Percentiles rank a stretch among this genome's conserved stretches.
Conservation (phyloP, 2,329 filamentous ascomycete genomes). For the Myrmaecium sp. region DNA sequence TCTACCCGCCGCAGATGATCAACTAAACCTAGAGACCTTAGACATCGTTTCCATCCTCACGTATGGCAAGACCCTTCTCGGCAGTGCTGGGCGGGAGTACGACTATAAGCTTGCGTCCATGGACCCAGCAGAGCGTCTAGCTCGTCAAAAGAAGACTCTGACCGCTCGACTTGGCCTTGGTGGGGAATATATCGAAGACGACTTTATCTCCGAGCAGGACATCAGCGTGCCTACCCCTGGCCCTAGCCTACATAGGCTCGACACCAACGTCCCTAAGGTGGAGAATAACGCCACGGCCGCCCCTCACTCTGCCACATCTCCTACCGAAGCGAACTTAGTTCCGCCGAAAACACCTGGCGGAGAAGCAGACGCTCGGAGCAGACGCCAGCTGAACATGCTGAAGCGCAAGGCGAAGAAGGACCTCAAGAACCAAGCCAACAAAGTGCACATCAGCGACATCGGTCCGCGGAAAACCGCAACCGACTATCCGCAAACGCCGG, state of each 20-base stretch:
- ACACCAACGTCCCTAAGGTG: slow-evolving; percentile 29
- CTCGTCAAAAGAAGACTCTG: slow-evolving; percentile 80
- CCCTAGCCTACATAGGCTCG: slow-evolving; percentile 29
- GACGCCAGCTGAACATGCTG: slow-evolving; percentile 81
- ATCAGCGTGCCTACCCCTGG: slow-evolving; percentile 16
- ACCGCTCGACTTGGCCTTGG: slow-evolving; percentile 65
- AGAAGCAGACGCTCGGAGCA: slow-evolving; percentile 49
- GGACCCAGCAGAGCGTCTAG: slow-evolving; percentile 63
- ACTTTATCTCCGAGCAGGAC: slow-evolving; percentile 55
- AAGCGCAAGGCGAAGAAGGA: slow-evolving; percentile 89
- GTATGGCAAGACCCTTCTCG: slow-evolving; percentile 67
- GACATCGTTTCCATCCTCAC: slow-evolving; percentile 67
- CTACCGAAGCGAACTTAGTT: slow-evolving; percentile 28
- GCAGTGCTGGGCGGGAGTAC: slow-evolving; percentile 63
- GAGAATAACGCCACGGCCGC: slow-evolving; percentile 26
- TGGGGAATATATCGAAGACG: slow-evolving; percentile 72
- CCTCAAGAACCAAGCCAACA: slow-evolving; percentile 75
- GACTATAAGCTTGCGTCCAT: slow-evolving; percentile 72
- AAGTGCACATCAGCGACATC: slow-evolving; percentile 78
- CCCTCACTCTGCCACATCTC: slow-evolving; percentile 26
- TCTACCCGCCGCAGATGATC: slow-evolving; percentile 33
- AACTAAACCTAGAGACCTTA: slow-evolving; percentile 56
- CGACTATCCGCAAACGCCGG: slow-evolving; percentile 38
- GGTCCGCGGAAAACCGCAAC: slow-evolving; percentile 48
- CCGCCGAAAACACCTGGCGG: slow-evolving; percentile 33